Percentiles rank a stretch among this genome's conserved stretches.
Conservation (phyloP, 352 stramenopile genomes). For the Phytopythium vexans region DNA sequence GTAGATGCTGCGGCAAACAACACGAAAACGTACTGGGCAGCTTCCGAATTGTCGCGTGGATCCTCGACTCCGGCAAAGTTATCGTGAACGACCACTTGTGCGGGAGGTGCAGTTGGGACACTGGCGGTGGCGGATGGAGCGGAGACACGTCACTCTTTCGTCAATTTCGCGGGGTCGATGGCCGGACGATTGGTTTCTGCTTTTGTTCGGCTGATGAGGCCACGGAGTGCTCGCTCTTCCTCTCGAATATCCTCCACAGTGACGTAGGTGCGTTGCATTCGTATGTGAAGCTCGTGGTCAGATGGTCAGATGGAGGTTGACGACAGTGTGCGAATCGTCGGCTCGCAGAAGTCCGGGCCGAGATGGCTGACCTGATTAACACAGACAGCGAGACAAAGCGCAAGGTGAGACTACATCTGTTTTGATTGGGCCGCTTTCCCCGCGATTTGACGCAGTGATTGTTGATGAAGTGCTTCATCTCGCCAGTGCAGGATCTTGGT, state of each 20-base stretch:
- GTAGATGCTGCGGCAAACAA: background rate
- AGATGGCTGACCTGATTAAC: background rate
- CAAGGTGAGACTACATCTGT: background rate
- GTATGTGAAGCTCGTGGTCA: too few species aligned
- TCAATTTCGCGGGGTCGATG: conserved; percentile 34
- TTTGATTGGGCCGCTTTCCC: too few species aligned
- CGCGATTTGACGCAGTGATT: background rate
- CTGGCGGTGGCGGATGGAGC: conserved; percentile 13
- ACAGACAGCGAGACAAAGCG: background rate
- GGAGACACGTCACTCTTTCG: conserved; percentile 16
- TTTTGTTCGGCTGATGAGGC: conserved; percentile 44
- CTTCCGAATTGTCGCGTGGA: conserved; percentile 55
- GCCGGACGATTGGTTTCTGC: conserved; percentile 41
- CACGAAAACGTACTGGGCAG: conserved; percentile 21
- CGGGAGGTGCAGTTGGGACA: conserved; percentile 37
- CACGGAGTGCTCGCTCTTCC: conserved; percentile 44
- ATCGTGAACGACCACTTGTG: conserved; percentile 48
- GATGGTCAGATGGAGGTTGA: too few species aligned
- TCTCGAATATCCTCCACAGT: conserved; percentile 39
- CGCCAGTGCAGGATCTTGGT: background rate
- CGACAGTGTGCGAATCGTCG: too few species aligned
- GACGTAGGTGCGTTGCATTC: conserved; percentile 20
- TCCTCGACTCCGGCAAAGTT: conserved; percentile 50
- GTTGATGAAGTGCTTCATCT: background rate
- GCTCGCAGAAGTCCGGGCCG: background rate